These are phyloP conservation scores for Atkinsonella hypoxylon DNA, from an alignment of 2,329 filamentous ascomycete species.

Conservation along the genomic window DNA sequence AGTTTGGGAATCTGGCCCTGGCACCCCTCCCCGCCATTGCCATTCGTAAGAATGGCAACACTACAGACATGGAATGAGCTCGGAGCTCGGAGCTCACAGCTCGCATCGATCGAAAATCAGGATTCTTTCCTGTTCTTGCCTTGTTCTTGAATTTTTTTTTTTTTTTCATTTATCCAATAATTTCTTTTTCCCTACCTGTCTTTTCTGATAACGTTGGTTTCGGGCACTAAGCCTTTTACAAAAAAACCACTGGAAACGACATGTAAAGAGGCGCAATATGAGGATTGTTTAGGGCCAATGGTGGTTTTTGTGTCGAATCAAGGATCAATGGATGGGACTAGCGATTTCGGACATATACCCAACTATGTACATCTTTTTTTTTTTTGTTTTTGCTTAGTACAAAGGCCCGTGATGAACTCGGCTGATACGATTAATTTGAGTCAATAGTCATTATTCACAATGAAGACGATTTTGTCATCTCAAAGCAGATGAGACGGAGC, in stretches of 20 bases:
- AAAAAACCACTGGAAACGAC: neutral
- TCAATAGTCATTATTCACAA: neutral
- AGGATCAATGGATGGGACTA: neutral
- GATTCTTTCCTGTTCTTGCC: neutral
- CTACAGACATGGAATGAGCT: neutral
- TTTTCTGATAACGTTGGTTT: neutral
- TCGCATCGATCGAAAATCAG: neutral
- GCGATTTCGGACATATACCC: slow-evolving; percentile 2
- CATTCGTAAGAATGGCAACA: neutral
- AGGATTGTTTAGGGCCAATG: neutral
- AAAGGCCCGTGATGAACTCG: neutral
- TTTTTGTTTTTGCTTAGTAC: neutral
- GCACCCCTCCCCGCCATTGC: neutral
- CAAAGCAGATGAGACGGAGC: neutral
- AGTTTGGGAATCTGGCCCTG: neutral
- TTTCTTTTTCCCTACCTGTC: neutral
- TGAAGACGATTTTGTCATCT: neutral
- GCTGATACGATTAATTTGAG: neutral
- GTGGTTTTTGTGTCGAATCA: neutral
- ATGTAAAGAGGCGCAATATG: neutral
- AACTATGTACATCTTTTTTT: neutral
- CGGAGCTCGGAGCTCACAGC: too few species aligned
- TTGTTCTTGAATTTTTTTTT: neutral
- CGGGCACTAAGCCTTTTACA: neutral
- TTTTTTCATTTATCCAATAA: neutral